These are phyloP conservation scores for Cladosporium sp. DNA, from an alignment of 2,329 filamentous ascomycete genomes.

Conservation along the genomic window DNA sequence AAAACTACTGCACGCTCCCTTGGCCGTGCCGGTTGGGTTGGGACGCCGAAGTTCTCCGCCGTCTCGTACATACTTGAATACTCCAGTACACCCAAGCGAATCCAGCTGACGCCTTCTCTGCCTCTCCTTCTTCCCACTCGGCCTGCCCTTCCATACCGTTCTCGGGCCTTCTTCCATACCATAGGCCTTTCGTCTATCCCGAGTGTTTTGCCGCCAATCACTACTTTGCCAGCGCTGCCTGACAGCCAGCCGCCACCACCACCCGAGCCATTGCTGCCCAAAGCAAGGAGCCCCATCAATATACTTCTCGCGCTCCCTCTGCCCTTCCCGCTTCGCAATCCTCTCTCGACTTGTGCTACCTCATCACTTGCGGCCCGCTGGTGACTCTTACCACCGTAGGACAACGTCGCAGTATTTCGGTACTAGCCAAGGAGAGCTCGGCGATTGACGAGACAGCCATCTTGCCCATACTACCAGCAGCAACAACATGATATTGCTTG, in stretches of 20 bases:
- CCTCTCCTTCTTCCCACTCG: not conserved
- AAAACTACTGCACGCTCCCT: not conserved
- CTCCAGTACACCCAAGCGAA: not conserved
- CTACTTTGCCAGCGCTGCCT: slow-evolving; percentile 9
- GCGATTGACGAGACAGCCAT: not conserved
- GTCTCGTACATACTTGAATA: not conserved
- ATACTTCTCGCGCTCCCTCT: slow-evolving; percentile 1
- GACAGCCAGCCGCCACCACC: not conserved
- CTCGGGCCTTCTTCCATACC: slow-evolving; percentile 1
- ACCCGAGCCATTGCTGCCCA: slow-evolving; percentile 12
- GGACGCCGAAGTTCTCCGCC: slow-evolving; percentile 12
- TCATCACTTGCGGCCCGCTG: slow-evolving; percentile 9
- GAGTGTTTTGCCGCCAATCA: slow-evolving; percentile 1
- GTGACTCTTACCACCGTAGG: slow-evolving; percentile 1
- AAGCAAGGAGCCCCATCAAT: slow-evolving; percentile 11
- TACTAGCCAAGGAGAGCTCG: not conserved
- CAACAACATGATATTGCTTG: slow-evolving; percentile 28
- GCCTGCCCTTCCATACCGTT: slow-evolving; percentile 4
- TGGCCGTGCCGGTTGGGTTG: not conserved
- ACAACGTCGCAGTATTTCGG: not conserved
- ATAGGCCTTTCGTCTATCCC: not conserved
- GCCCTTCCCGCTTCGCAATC: slow-evolving; percentile 1
- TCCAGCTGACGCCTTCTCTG: not conserved
- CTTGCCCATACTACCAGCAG: slow-evolving; percentile 3
- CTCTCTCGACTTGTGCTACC: slow-evolving; percentile 4